Conservation (phyloP, 371 early-diverging fungal species). For the Mucor saturninus region DNA sequence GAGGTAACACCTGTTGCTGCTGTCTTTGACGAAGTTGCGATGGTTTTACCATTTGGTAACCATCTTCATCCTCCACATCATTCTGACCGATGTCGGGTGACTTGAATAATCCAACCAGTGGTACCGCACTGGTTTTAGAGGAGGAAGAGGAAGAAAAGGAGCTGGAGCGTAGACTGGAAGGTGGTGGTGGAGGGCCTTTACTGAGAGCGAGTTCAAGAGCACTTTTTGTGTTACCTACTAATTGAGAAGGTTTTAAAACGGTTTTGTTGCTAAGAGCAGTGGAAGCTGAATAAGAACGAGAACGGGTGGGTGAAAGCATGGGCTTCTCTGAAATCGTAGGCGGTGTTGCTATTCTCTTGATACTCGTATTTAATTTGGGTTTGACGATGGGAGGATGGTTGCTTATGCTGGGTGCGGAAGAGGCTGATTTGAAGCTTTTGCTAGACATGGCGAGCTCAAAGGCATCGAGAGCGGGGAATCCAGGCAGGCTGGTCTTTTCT, state of each 20-base stretch:
- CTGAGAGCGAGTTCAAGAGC: conserved; percentile 24
- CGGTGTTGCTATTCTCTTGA: not conserved
- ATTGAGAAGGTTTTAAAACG: conserved; percentile 14
- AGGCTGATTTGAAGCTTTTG: not conserved
- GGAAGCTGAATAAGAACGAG: conserved; percentile 31
- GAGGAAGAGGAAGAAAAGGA: conserved; percentile 1
- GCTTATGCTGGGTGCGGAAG: not conserved
- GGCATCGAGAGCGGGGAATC: conserved; percentile 24
- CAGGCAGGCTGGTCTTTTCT: not conserved
- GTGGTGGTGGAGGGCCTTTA: conserved; percentile 15
- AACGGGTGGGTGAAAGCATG: conserved; percentile 16
- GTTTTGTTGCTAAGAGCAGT: conserved; percentile 3
- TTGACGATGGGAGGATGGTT: conserved; percentile 2
- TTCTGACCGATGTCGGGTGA: not conserved
- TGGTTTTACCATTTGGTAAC: conserved; percentile 49
- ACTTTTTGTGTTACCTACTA: conserved; percentile 16
- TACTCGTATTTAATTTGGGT: conserved; percentile 3
- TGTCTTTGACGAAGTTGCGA: conserved; percentile 38
- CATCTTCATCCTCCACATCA: conserved; percentile 35
- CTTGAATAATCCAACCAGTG: conserved; percentile 14
- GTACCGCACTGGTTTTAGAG: conserved; percentile 7
- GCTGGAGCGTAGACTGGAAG: conserved; percentile 1
- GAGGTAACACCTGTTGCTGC: conserved; percentile 1
- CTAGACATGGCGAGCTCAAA: conserved; percentile 35
- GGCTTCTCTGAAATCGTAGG: conserved; percentile 1